Conservation (phyloP, 257 asterid genomes). For the Solanum tarijense region DNA sequence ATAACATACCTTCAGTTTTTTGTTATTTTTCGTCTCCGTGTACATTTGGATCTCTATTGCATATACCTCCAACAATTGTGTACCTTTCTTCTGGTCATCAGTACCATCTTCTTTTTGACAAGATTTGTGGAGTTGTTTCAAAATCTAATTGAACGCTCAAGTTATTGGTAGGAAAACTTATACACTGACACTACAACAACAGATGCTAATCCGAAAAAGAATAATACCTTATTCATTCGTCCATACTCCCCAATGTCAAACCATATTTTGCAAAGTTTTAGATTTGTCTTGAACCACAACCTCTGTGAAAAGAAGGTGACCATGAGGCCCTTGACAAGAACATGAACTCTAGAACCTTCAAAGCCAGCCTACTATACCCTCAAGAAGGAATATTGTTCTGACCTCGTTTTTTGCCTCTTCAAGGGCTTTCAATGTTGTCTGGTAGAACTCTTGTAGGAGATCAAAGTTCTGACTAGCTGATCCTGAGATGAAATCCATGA, state of each 20-base stretch:
- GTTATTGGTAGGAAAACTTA: background rate
- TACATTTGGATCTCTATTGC: constrained; percentile 99
- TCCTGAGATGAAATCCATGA: constrained; percentile 96
- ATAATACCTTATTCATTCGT: constrained; percentile 79
- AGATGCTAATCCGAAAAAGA: background rate
- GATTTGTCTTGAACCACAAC: constrained; percentile 95
- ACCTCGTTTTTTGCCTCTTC: constrained; percentile 99
- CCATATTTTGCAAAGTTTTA: constrained; percentile 98
- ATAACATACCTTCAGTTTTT: constrained; percentile 69
- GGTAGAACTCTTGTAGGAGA: constrained; percentile 85
- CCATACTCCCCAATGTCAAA: constrained; percentile 92
- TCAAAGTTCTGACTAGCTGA: constrained; percentile 90
- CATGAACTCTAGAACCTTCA: background rate
- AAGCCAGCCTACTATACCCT: background rate
- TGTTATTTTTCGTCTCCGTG: constrained; percentile 95
- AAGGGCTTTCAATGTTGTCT: constrained; percentile 86
- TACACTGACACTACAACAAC: background rate
- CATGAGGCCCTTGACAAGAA: background rate
- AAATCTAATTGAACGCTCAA: constrained; percentile 35
- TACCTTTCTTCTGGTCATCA: constrained; percentile 98
- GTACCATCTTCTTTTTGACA: constrained; percentile 97
- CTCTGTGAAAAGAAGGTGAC: constrained; percentile 36
- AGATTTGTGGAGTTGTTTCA: constrained; percentile 95
- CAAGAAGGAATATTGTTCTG: background rate
- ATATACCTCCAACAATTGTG: constrained; percentile 91